These are phyloP conservation scores for Naumovozyma castellii DNA, from an alignment of 805 yeast genomes.

Conservation along the genomic window DNA sequence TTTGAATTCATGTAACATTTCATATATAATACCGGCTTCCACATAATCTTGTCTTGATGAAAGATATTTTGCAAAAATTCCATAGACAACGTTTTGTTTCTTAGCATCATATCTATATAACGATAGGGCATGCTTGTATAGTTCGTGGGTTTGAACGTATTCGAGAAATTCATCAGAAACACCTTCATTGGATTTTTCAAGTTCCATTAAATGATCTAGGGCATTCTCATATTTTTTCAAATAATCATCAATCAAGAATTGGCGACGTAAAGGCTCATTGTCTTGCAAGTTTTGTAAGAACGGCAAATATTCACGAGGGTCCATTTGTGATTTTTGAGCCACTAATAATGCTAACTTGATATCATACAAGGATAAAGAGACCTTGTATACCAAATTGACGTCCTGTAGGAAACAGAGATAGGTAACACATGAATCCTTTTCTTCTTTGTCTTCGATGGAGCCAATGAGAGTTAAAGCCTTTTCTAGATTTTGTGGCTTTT, in stretches of 20 bases:
- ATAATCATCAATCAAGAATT: slow-evolving; percentile 70
- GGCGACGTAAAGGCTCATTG: slow-evolving; percentile 55
- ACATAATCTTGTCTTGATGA: slow-evolving; percentile 44
- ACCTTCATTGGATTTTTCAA: slow-evolving; percentile 29
- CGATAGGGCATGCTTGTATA: slow-evolving; percentile 60
- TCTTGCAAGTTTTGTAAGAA: slow-evolving; percentile 73
- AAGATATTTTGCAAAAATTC: slow-evolving; percentile 53
- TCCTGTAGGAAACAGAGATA: slow-evolving; percentile 88
- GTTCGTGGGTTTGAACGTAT: slow-evolving; percentile 58
- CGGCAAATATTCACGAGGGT: slow-evolving; percentile 93
- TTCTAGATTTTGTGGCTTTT: slow-evolving; percentile 73
- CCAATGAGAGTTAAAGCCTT: slow-evolving; percentile 64
- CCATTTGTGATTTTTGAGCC: slow-evolving; percentile 95
- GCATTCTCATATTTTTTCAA: slow-evolving; percentile 64
- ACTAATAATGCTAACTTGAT: slow-evolving; percentile 69
- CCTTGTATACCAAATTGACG: slow-evolving; percentile 69
- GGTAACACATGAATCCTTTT: slow-evolving; percentile 56
- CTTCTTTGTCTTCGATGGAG: slow-evolving; percentile 37
- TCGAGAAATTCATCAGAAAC: slow-evolving; percentile 51
- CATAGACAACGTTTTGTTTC: slow-evolving; percentile 47
- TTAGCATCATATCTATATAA: slow-evolving; percentile 48
- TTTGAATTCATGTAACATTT: slow-evolving; percentile 46
- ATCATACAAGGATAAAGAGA: slow-evolving; percentile 75
- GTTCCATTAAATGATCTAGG: slow-evolving; percentile 48
- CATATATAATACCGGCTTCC: slow-evolving; percentile 78